Percentiles rank a stretch among this genome's conserved stretches.
phyloP scores from a whole-genome alignment of 2,329 filamentous ascomycete genomes.

The Ambrosiella beaveri region DNA sequence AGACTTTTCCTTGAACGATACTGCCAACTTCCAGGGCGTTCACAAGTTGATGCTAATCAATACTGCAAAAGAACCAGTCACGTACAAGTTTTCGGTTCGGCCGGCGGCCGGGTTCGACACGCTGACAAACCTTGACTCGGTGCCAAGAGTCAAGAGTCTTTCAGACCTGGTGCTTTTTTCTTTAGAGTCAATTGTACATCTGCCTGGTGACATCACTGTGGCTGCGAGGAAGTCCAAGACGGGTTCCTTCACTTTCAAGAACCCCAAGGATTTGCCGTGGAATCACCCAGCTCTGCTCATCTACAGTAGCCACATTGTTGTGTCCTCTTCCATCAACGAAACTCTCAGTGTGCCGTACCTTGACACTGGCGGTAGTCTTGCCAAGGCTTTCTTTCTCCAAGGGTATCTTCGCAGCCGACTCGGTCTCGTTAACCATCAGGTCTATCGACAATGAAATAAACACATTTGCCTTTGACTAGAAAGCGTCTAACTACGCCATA shows the following conservation, averaged over 20 bases:
- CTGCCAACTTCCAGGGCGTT: constrained; percentile 23
- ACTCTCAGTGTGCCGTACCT: constrained; percentile 2
- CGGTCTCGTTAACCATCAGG: not conserved
- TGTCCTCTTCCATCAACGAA: constrained; percentile 17
- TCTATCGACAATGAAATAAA: not conserved
- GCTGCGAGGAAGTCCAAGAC: constrained; percentile 17
- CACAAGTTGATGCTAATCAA: constrained; percentile 18
- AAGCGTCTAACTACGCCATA: constrained; percentile 14
- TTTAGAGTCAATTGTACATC: constrained; percentile 7
- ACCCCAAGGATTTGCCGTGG: constrained; percentile 16
- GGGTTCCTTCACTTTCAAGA: constrained; percentile 12
- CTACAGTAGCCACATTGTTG: constrained; percentile 1
- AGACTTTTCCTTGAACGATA: constrained; percentile 33
- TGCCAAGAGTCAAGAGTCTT: not conserved
- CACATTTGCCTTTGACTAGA: constrained; percentile 11
- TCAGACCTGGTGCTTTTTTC: not conserved
- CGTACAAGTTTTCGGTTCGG: not conserved
- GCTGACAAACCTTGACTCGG: not conserved
- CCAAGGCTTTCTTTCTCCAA: constrained; percentile 3
- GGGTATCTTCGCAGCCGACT: not conserved
- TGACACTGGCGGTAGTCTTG: constrained; percentile 12
- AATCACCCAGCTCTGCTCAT: constrained; percentile 21
- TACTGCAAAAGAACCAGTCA: not conserved
- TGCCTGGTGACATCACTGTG: constrained; percentile 14
- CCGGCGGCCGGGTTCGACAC: not conserved